Base-by-base conservation (phyloP, 768 basidiomycete genomes). In the Strobilomyces dryophilus region DNA sequence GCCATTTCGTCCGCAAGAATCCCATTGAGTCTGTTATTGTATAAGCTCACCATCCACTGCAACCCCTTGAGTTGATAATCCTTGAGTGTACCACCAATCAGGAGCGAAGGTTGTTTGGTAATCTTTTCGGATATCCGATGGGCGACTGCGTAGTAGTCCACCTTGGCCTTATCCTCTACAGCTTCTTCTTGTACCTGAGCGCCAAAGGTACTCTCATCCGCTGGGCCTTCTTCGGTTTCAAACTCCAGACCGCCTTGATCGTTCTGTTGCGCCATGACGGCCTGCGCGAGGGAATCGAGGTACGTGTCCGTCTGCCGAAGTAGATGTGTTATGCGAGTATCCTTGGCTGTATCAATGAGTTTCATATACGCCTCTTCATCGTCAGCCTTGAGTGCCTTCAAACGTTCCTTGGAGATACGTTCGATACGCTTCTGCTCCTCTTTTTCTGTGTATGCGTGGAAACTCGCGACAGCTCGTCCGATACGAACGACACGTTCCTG, bases 331-430 rank as follows among this genome's bases (percentile, higher is more conserved):
- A 99, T 98, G 71, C 97, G 89, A 10, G 95, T 98, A 64, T 99
- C 97, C 70, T 99, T 99, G 53, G 95, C 95, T 17, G 95, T 97
- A 70, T 98, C 97, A 64, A 99, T 92, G 63, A 99, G 88, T 67
- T 94, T 94, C 83, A 98, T 87, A 72, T 99, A 99, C n/a, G 92
- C 95, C 72, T 98, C 97, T 76, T 99, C 97, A 74, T 99, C 95
- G 29, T 29, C 29, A 29, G 29, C 29, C 9, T 29, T 29, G 29
- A 29, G 29, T 6, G 29, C 29, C 29, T 29, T 29, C 29, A 29
- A 29, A 29, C 29, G 29, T 6, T 29, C 29, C 29, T 29, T 29
- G 5, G 29, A 29, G 29, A 29, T 29, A 29, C 29, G 29, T 29
- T 29, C 29, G 29, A 29, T 29, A 29, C 29, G 29, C 29, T 29